Base-by-base conservation (phyloP, 805 yeast species). In the Spathaspora boniae region DNA sequence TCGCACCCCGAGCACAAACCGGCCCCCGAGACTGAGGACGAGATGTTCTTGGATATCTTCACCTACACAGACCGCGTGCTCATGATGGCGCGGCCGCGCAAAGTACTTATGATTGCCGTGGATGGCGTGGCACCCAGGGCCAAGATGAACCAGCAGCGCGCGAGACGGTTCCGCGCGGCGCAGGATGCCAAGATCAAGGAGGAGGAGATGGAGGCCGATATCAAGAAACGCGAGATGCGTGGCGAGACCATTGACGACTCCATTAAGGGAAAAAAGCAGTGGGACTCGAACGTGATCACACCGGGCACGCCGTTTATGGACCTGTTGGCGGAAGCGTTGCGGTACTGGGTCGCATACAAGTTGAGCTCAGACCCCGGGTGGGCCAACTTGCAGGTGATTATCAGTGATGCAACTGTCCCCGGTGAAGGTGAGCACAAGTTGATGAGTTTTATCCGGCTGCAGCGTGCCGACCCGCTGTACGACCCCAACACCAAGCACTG, bases 121-220 rank as follows among this genome's bases (percentile, higher is more conserved):
- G 99, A 93, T 66, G 99, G 99, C 37, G 99, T 93, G 22, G 98
- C 98, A 2, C 98, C 98, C 16, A 73, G 98, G 53, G 98, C 97
- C 18, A 89, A 89, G 58, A 89, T 89, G 96, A 89, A 91, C 58
- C 98, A 89, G 62, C 98, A 89, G 62, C 74, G 98, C 47, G 81
- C 96, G 2, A 80, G 98, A 67, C 76, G 98, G 55, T 89, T 89
- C 60, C 72, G 96, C 48, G 78, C 95, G 9, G 96, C 96, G 0
- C 80, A 80, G 55, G 98, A 91, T 47, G 96, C 96, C 3, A 74
- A 79, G 45, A 62, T 84, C n/a, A 82, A 82, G 31, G 75, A 82
- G 42, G 87, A 78, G 43, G 88, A 82, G 38, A 76, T 78, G 39
- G 81, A 76, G 37, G 68, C 76, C 37, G 76, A 76, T 45, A 52